Percentiles rank a stretch among this genome's conserved stretches.
phyloP scores from a whole-genome alignment of 2,329 filamentous ascomycete genomes.

The Paracoccidioides brasiliensis region DNA sequence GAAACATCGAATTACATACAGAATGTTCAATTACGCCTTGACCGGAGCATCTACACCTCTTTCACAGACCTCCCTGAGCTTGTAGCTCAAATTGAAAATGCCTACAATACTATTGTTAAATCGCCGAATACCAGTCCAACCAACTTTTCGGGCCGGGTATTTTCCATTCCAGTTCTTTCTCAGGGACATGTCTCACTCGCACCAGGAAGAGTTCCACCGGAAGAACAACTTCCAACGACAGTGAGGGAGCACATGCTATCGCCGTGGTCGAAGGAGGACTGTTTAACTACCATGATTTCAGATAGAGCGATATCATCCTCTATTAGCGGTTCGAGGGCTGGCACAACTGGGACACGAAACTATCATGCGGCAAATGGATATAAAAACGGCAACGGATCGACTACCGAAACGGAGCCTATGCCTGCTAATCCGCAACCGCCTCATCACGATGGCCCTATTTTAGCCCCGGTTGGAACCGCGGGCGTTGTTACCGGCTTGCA shows the following conservation, averaged over 20 bases:
- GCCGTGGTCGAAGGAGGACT: conserved; percentile 67
- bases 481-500: conserved; percentile 18
- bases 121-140: conserved; percentile 60
- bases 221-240: conserved; percentile 49
- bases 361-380: conserved; percentile 18
- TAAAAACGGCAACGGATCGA: conserved; percentile 21
- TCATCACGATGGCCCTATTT: conserved; percentile 11
- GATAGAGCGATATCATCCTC: conserved; percentile 59
- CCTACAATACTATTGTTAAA: conserved; percentile 44
- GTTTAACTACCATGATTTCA: conserved; percentile 53
- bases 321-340: conserved; percentile 59
- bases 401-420: conserved; percentile 15
- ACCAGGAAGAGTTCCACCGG: conserved; percentile 22
- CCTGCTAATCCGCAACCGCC: conserved; percentile 12
- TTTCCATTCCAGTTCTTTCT: conserved; percentile 49
- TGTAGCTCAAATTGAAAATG: conserved; percentile 58
- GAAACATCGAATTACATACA: conserved; percentile 23
- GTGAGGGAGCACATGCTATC: conserved; percentile 64
- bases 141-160: conserved; percentile 52
- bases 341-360: conserved; percentile 32
- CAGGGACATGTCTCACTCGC: conserved; percentile 32
- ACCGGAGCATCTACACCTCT: conserved; percentile 45
- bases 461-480: conserved; percentile 10
- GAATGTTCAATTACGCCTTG: conserved; percentile 27
- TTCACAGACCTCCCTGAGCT: conserved; percentile 62